Evolutionary conservation across 495 filamentous ascomycete species (phyloP).

Genomic region (Pyrenula massariospora): DNA sequence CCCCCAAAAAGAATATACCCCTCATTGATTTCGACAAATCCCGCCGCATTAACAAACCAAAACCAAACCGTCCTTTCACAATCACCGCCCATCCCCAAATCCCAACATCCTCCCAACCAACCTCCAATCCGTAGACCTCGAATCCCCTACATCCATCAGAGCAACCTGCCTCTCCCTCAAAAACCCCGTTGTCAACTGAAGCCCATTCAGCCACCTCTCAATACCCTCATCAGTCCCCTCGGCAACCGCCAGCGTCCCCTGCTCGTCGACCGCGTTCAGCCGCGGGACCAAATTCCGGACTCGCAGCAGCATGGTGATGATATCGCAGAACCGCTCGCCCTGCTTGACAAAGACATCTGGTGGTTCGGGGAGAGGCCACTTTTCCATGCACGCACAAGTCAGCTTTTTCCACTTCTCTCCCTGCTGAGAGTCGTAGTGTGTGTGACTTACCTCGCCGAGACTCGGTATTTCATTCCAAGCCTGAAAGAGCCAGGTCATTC

Average conservation of each 20-base stretch:
- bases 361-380: slow-evolving; percentile 64
- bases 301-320: slow-evolving; percentile 61
- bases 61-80: no score
- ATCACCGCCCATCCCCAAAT: no score
- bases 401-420: background rate
- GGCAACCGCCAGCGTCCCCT: slow-evolving; percentile 40
- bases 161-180: background rate
- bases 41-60: no score
- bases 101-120: background rate
- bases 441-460: slow-evolving; percentile 25
- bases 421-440: no score
- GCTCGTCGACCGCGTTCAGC: slow-evolving; percentile 34
- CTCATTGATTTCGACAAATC: no score
- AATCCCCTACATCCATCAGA: background rate
- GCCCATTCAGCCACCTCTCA: slow-evolving; percentile 46
- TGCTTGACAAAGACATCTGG: slow-evolving; percentile 55
- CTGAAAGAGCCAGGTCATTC: slow-evolving; percentile 72
- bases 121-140: background rate
- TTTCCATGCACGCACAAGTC: background rate
- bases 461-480: slow-evolving; percentile 52
- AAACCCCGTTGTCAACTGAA: slow-evolving; percentile 48
- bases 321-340: slow-evolving; percentile 58
- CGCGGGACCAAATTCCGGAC: slow-evolving; percentile 63
- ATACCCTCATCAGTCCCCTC: slow-evolving; percentile 41
- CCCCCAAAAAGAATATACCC: no score